phyloP scores from a whole-genome alignment of 176 grass and related monocot genomes.

The Bothriochloa decipiens region DNA sequence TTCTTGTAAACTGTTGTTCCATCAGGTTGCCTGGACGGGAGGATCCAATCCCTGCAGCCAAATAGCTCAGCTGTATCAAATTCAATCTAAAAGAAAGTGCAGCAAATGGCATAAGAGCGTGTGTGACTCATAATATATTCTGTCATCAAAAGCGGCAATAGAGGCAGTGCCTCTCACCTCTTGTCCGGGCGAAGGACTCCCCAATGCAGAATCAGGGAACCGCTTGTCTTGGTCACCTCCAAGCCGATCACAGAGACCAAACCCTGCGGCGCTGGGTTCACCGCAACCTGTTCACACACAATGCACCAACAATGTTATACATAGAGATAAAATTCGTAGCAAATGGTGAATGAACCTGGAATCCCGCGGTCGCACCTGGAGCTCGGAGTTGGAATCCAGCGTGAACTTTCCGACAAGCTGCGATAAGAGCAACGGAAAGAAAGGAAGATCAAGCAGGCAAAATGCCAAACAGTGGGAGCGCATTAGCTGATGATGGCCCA shows the following conservation, averaged over 20 bases:
- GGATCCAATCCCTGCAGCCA: conserved; percentile 73
- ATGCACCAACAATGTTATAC: neutral
- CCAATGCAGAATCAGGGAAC: conserved; percentile 84
- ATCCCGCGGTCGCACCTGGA: conserved; percentile 57
- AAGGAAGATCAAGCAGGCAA: neutral
- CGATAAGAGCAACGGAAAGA: conserved; percentile 2
- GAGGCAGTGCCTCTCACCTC: conserved; percentile 45
- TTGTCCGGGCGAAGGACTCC: conserved; percentile 58
- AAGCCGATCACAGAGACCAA: conserved; percentile 54
- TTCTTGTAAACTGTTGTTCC: conserved; percentile 78
- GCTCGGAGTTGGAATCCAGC: conserved; percentile 77
- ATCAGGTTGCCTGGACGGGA: conserved; percentile 64
- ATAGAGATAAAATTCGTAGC: conserved; percentile 8
- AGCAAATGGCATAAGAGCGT: neutral
- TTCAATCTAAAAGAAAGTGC: neutral
- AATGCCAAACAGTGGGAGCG: conserved; percentile 9
- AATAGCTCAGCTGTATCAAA: conserved; percentile 22
- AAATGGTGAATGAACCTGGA: conserved; percentile 27
- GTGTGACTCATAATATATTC: neutral
- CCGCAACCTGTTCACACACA: conserved; percentile 55
- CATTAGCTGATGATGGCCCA: neutral
- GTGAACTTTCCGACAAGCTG: conserved; percentile 72
- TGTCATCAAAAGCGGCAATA: conserved; percentile 12
- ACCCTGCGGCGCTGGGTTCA: conserved; percentile 48
- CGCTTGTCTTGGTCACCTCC: conserved; percentile 63